phyloP scores from a whole-genome alignment of 129 eudicot genomes.

The Cynara cardunculus region DNA sequence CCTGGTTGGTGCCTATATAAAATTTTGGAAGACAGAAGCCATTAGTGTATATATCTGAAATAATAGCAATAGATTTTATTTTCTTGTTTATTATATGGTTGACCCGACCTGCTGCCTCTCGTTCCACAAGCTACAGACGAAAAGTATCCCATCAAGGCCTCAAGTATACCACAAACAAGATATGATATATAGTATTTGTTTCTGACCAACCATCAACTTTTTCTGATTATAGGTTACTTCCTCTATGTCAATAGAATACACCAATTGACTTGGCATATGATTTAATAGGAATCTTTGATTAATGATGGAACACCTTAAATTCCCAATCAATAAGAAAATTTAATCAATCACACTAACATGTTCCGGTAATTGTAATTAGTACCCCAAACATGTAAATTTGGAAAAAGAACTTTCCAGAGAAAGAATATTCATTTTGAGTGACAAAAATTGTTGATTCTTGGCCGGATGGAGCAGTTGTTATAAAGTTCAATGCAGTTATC shows the following conservation, averaged over 20 bases:
- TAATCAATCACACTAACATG: too few species aligned
- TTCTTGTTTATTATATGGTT: background rate
- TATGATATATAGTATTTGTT: background rate
- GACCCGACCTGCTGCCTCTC: background rate
- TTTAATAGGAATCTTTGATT: background rate
- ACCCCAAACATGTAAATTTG: conserved; percentile 8
- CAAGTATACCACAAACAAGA: background rate
- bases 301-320: background rate
- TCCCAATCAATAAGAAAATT: background rate
- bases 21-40: background rate
- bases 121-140: conserved; percentile 2
- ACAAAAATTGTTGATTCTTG: background rate
- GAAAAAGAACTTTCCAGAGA: background rate
- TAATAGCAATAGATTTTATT: background rate
- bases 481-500: background rate
- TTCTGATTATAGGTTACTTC: background rate
- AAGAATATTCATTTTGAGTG: background rate
- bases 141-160: background rate
- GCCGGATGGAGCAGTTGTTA: background rate
- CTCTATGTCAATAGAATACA: background rate
- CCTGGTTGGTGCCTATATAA: conserved; percentile 25
- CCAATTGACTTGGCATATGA: background rate
- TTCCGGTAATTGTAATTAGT: too few species aligned
- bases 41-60: background rate
- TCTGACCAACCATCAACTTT: background rate